Evolutionary conservation across 352 stramenopile species (phyloP).

Genomic region (Blastocystis sp.): DNA sequence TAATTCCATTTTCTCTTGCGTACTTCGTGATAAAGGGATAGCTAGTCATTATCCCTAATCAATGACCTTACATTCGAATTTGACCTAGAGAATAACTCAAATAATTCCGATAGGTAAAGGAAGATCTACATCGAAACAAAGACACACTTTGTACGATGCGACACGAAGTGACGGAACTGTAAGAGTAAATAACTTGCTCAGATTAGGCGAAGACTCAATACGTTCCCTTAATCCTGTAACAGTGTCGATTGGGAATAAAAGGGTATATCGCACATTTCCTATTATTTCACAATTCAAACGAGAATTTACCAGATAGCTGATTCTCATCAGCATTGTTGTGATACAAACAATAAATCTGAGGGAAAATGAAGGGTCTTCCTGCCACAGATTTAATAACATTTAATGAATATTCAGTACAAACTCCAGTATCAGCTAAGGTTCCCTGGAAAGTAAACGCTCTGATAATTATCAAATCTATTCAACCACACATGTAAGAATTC

Average conservation of each 20-base stretch:
- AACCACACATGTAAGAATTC: conserved; percentile 23
- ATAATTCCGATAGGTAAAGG: conserved; percentile 6
- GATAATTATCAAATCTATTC: background rate
- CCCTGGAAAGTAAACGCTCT: conserved; percentile 42
- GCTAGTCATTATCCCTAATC: background rate
- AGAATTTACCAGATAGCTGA: background rate
- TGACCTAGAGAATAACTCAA: conserved; percentile 38
- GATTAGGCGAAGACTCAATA: background rate
- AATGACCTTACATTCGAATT: conserved; percentile 3
- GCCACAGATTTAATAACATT: background rate
- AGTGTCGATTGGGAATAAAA: conserved; percentile 3
- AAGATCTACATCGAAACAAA: background rate
- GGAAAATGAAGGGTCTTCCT: background rate
- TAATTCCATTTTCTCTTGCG: conserved; percentile 28
- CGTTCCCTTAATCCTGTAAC: background rate
- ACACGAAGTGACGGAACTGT: background rate
- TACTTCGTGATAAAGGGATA: conserved; percentile 38
- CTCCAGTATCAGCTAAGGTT: background rate
- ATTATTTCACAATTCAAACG: background rate
- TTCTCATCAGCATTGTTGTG: background rate
- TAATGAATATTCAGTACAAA: conserved; percentile 10
- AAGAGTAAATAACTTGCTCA: background rate
- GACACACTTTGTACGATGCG: background rate
- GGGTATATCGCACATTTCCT: background rate
- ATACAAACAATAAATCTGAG: conserved; percentile 31